Conservation (phyloP, 2,329 filamentous ascomycete species). For the Cordyceps farinosa region DNA sequence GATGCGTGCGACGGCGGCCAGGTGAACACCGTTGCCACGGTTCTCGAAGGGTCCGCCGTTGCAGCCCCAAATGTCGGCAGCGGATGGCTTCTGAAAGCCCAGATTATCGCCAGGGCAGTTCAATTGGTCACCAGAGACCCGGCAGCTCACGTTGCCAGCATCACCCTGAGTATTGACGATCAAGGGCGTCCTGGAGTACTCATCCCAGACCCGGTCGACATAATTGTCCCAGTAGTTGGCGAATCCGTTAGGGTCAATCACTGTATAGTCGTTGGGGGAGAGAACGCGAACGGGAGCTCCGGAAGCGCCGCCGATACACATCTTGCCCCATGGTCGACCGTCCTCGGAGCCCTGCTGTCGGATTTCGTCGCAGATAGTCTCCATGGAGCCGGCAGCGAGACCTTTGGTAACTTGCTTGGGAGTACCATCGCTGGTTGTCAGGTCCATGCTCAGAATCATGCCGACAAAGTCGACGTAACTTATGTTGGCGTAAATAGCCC, state of each 20-base stretch:
- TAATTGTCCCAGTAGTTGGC: constrained; percentile 43
- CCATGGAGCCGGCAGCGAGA: constrained; percentile 34
- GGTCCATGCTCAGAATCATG: constrained; percentile 47
- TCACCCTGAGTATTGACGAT: constrained; percentile 42
- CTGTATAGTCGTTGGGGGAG: constrained; percentile 41
- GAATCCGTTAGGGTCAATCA: constrained; percentile 34
- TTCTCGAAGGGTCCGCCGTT: constrained; percentile 45
- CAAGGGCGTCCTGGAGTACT: constrained; percentile 37
- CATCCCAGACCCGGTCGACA: constrained; percentile 44
- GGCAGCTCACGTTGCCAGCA: constrained; percentile 39
- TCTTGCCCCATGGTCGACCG: constrained; percentile 40
- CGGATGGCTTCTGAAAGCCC: constrained; percentile 40
- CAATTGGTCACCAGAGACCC: constrained; percentile 34
- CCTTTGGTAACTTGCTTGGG: constrained; percentile 38
- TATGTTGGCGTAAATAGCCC: constrained; percentile 45
- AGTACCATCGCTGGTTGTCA: constrained; percentile 36
- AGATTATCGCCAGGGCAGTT: constrained; percentile 41
- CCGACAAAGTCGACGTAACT: constrained; percentile 51
- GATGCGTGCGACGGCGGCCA: constrained; percentile 44
- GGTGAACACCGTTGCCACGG: constrained; percentile 35
- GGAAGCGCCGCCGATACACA: constrained; percentile 38
- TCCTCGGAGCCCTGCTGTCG: constrained; percentile 35
- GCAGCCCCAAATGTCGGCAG: constrained; percentile 49
- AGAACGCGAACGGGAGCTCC: constrained; percentile 43
- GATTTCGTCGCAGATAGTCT: constrained; percentile 40